phyloP scores from a whole-genome alignment of 2,329 filamentous ascomycete genomes.

The Trichoderma simmonsii region DNA sequence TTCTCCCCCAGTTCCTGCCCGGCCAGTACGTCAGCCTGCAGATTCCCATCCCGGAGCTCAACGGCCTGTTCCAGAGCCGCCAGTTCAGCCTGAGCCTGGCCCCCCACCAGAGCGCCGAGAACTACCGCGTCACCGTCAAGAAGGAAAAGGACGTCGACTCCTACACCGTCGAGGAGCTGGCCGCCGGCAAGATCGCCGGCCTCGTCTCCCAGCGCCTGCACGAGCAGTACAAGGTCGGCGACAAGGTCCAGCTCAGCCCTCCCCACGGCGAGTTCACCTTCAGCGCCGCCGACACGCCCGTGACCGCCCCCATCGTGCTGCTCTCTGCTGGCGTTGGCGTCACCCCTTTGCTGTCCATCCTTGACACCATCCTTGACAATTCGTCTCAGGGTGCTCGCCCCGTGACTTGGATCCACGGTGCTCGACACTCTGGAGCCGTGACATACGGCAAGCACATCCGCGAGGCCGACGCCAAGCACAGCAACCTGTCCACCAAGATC shows the following conservation, averaged over 20 bases:
- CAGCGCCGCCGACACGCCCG: constrained; percentile 42
- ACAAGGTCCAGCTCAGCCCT: constrained; percentile 53
- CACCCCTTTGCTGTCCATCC: constrained; percentile 63
- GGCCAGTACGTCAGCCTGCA: constrained; percentile 72
- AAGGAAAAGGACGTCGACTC: constrained; percentile 45
- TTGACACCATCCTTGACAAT: constrained; percentile 48
- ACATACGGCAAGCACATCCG: constrained; percentile 57
- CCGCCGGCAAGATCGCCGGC: constrained; percentile 39
- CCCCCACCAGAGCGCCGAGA: constrained; percentile 44
- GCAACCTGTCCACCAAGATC: constrained; percentile 41
- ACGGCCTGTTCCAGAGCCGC: constrained; percentile 61
- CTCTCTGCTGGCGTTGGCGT: constrained; percentile 67
- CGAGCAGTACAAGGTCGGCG: constrained; percentile 46
- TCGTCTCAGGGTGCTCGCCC: constrained; percentile 36
- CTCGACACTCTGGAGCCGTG: constrained; percentile 47
- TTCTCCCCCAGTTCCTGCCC: constrained; percentile 60
- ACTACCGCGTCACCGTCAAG: constrained; percentile 75
- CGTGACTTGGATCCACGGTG: constrained; percentile 62
- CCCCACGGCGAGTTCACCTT: constrained; percentile 60
- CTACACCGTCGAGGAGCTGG: constrained; percentile 32
- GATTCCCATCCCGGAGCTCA: constrained; percentile 56
- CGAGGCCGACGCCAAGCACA: constrained; percentile 37
- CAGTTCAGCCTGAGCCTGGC: constrained; percentile 73
- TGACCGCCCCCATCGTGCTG: constrained; percentile 57
- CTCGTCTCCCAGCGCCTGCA: constrained; percentile 55